phyloP scores from a whole-genome alignment of 2,329 filamentous ascomycete species.

The Dactylellina sp. region DNA sequence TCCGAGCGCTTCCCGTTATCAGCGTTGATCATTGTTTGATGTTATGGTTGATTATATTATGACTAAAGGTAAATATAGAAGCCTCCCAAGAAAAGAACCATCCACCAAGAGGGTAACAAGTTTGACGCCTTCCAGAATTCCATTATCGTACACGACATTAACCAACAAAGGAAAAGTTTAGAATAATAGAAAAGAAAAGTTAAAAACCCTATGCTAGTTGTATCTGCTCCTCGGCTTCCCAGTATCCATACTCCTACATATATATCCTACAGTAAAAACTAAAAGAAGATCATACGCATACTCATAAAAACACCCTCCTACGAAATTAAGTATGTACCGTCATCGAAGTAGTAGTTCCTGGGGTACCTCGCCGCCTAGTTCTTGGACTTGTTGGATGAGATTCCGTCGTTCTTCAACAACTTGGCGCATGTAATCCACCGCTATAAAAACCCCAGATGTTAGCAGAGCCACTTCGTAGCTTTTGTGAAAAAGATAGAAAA shows the following conservation, averaged over 20 bases:
- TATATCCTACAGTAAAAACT: slow-evolving; percentile 7
- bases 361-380: slow-evolving; percentile 70
- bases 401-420: slow-evolving; percentile 71
- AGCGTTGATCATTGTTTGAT: too few species aligned
- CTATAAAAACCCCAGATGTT: slow-evolving; percentile 52
- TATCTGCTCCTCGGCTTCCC: too few species aligned
- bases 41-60: too few species aligned
- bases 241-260: too few species aligned
- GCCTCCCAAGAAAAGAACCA: too few species aligned
- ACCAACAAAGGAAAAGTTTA: background rate
- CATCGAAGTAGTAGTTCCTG: slow-evolving; percentile 58
- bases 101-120: background rate
- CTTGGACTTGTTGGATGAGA: slow-evolving; percentile 72
- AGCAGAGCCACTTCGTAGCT: too few species aligned
- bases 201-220: background rate
- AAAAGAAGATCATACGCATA: slow-evolving; percentile 1
- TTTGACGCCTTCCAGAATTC: background rate
- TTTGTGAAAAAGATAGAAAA: background rate
- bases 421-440: slow-evolving; percentile 74
- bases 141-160: background rate
- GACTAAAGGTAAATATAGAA: too few species aligned
- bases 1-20: too few species aligned
- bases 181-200: background rate
- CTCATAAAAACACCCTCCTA: too few species aligned
- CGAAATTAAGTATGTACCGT: too few species aligned